A percentile compares a stretch with the other conserved stretches of the same genome.
phyloP scores from a whole-genome alignment of 78 protist genomes.

The Dictyostelium firmibasis region DNA sequence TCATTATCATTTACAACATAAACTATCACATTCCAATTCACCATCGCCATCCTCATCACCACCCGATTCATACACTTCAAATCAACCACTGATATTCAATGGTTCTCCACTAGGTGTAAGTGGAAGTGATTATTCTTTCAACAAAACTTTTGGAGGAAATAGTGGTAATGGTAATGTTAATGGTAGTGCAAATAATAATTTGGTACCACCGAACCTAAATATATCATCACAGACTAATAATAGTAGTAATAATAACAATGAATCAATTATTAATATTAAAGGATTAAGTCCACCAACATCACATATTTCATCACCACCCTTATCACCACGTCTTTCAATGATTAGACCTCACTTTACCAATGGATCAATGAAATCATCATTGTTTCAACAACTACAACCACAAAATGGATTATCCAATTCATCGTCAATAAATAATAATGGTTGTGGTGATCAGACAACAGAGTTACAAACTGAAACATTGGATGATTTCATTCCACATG shows the following conservation, averaged over 20 bases:
- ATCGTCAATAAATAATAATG: background rate
- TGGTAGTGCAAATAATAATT: background rate
- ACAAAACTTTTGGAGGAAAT: background rate
- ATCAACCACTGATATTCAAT: background rate
- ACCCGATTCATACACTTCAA: constrained; percentile 1
- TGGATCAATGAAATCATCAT: background rate
- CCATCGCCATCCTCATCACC: constrained; percentile 69
- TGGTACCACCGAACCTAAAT: background rate
- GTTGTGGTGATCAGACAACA: background rate
- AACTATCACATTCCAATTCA: constrained; percentile 7
- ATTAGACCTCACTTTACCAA: constrained; percentile 59
- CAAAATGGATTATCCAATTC: background rate
- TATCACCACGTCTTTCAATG: constrained; percentile 73
- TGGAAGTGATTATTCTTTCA: background rate
- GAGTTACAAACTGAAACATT: constrained; percentile 2
- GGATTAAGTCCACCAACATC: constrained; percentile 3
- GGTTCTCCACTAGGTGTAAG: background rate
- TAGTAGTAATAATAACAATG: background rate
- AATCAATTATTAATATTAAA: background rate
- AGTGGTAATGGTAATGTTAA: background rate
- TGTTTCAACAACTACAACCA: background rate
- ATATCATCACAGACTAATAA: background rate
- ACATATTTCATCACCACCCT: constrained; percentile 42
- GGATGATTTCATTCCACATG: constrained; percentile 46
- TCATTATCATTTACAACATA: background rate